These are phyloP conservation scores for Didymella pomorum DNA, from an alignment of 2,329 filamentous ascomycete species.

Conservation along the genomic window DNA sequence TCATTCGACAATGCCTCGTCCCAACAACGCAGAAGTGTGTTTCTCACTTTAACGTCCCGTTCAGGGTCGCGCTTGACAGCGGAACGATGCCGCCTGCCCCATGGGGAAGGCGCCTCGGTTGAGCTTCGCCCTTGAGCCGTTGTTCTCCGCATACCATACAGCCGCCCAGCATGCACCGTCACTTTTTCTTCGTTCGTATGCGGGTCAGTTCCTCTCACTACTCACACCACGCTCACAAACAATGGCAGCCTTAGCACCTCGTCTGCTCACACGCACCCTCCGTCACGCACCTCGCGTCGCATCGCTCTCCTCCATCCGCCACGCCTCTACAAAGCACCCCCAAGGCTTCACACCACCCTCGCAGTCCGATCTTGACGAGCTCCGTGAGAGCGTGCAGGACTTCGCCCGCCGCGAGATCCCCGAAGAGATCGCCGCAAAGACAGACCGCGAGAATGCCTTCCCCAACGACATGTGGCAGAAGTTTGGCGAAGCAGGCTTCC, in stretches of 20 bases:
- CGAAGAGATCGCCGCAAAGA: slow-evolving; percentile 79
- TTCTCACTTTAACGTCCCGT: not conserved
- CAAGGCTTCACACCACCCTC: slow-evolving; percentile 73
- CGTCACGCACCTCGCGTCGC: slow-evolving; percentile 40
- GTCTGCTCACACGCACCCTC: slow-evolving; percentile 51
- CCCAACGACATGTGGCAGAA: slow-evolving; percentile 93
- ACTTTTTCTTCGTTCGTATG: slow-evolving; percentile 3
- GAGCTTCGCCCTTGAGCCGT: slow-evolving; percentile 29
- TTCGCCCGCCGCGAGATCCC: slow-evolving; percentile 88
- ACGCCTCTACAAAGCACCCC: slow-evolving; percentile 74
- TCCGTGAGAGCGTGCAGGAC: slow-evolving; percentile 85
- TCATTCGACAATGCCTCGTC: no score
- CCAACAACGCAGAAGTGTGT: no score
- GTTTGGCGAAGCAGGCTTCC: slow-evolving; percentile 86
- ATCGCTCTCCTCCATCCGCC: slow-evolving; percentile 37
- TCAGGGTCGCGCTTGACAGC: not conserved
- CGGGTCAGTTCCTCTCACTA: not conserved
- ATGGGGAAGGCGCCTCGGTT: slow-evolving; percentile 25
- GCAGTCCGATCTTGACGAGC: slow-evolving; percentile 76
- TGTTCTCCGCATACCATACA: slow-evolving; percentile 25
- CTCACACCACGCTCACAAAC: slow-evolving; percentile 29
- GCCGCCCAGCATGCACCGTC: slow-evolving; percentile 15
- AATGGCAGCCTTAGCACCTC: slow-evolving; percentile 46
- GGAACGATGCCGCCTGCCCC: slow-evolving; percentile 28
- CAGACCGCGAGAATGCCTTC: slow-evolving; percentile 89